These are phyloP conservation scores for Pisolithus sp. DNA, from an alignment of 768 basidiomycete species.

Conservation along the genomic window DNA sequence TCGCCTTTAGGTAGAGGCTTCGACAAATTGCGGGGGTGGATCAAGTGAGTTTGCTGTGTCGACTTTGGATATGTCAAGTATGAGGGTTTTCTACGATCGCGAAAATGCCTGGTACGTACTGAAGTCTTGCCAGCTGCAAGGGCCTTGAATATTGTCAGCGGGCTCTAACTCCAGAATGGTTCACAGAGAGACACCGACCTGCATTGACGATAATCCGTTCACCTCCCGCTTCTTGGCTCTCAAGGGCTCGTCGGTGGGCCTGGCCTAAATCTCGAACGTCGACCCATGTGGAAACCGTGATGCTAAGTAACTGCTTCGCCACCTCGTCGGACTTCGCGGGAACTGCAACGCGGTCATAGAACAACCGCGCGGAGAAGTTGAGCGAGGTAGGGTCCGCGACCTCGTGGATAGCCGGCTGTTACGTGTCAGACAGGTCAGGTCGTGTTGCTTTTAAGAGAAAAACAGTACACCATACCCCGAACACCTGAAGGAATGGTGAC, in stretches of 20 bases:
- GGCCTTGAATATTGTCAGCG: constrained; percentile 6
- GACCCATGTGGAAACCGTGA: constrained; percentile 31
- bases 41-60: constrained; percentile 30
- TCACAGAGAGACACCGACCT: constrained; percentile 12
- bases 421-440: neutral
- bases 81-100: neutral
- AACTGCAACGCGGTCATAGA: constrained; percentile 29
- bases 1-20: constrained; percentile 27
- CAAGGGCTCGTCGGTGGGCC: constrained; percentile 48
- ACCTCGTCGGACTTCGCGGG: constrained; percentile 12
- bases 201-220: constrained; percentile 50
- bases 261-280: constrained; percentile 52
- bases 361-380: constrained; percentile 32
- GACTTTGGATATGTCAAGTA: constrained; percentile 17
- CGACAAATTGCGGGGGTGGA: constrained; percentile 26
- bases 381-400: constrained; percentile 29
- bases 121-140: constrained; percentile 27
- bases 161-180: no score
- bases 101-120: constrained; percentile 10
- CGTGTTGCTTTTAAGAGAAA: neutral
- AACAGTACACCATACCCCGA: constrained; percentile 17
- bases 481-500: constrained; percentile 12
- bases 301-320: constrained; percentile 19
- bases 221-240: constrained; percentile 44
- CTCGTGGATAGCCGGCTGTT: constrained; percentile 39